Base-by-base conservation (phyloP, 441 rosid genomes). In the Croton laevigatus region DNA sequence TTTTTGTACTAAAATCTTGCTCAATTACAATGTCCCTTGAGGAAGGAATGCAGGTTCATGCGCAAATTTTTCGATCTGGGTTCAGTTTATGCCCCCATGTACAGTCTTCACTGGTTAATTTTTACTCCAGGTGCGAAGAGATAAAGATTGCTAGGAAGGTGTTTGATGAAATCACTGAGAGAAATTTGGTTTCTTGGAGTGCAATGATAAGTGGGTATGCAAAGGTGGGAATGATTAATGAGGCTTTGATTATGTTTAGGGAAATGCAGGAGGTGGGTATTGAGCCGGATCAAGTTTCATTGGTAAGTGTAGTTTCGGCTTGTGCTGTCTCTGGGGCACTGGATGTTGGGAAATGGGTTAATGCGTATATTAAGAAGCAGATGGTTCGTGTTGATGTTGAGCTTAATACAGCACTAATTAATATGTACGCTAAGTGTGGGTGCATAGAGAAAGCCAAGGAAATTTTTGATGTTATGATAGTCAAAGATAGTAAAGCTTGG, bases 131-230 rank as follows among this genome's bases (percentile, higher is more conserved):
- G 73, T 87, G 84, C 6, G 74, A 86, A 6, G 73, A 78, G 32
- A 32, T 85, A 19, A 65, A 51, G 2, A 45, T 49, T 66, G 94
- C 94, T 4, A 74, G 69, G 73, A 82, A 84, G 54, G 72, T 86
- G 90, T 90, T 91, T 40, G 89, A 79, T 9, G 93, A 89, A 88
- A 89, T 87, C 85, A 81, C 92, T 71, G 83, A 80, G 8, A 91
- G 76, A 74, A 87, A 88, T 68, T 86, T 88, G 3, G 88, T 89
- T 64, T 86, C 88, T 0, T 93, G 97, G 97, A 88, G 90, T 10
- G 85, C 89, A 4, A 74, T 91, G 69, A 86, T 88, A 58, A 79
- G 88, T 49, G 97, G 89, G 23, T 91, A 80, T 73, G 87, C 91
- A 79, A 79, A 78, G 68, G 78, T 85, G 3, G 89, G 12, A 82